Evolutionary conservation across 257 asterid genomes (phyloP).

Genomic region (Fraxinus americana): DNA sequence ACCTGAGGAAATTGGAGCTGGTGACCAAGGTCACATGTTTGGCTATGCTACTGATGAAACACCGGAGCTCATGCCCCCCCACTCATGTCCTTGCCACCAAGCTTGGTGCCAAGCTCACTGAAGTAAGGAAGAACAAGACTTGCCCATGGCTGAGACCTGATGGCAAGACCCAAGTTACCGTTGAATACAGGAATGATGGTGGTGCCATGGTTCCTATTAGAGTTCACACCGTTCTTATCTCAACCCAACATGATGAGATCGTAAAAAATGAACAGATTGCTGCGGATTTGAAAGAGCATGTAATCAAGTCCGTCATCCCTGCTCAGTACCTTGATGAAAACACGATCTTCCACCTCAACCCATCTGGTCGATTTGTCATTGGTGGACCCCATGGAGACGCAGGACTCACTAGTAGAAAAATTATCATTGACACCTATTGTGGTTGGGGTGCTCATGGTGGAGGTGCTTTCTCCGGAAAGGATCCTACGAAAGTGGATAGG

Average conservation of each 20-base stretch:
- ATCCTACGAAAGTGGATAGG: conserved; percentile 71
- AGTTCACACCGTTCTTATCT: conserved; percentile 70
- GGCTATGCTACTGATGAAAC: conserved; percentile 82
- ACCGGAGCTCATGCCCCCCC: conserved; percentile 74
- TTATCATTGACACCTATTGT: conserved; percentile 67
- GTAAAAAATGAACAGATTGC: conserved; percentile 64
- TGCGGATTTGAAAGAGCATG: conserved; percentile 65
- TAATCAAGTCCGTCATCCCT: conserved; percentile 65
- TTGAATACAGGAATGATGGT: conserved; percentile 61
- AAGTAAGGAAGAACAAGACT: conserved; percentile 64
- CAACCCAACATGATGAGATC: conserved; percentile 68
- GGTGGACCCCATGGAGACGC: conserved; percentile 82
- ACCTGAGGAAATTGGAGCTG: conserved; percentile 77
- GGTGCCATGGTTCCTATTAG: conserved; percentile 76
- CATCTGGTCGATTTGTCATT: conserved; percentile 63
- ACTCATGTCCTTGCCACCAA: conserved; percentile 73
- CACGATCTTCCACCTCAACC: conserved; percentile 73
- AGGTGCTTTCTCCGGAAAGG: conserved; percentile 77
- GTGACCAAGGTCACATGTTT: conserved; percentile 81
- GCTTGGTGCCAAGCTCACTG: conserved; percentile 68
- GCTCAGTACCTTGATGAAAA: conserved; percentile 64
- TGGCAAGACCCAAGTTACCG: conserved; percentile 73
- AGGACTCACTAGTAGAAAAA: conserved; percentile 66
- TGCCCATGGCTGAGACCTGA: conserved; percentile 72
- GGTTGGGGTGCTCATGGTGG: conserved; percentile 86